Base-by-base conservation (phyloP, 305 asterid species). In the Fraxinus albicans region DNA sequence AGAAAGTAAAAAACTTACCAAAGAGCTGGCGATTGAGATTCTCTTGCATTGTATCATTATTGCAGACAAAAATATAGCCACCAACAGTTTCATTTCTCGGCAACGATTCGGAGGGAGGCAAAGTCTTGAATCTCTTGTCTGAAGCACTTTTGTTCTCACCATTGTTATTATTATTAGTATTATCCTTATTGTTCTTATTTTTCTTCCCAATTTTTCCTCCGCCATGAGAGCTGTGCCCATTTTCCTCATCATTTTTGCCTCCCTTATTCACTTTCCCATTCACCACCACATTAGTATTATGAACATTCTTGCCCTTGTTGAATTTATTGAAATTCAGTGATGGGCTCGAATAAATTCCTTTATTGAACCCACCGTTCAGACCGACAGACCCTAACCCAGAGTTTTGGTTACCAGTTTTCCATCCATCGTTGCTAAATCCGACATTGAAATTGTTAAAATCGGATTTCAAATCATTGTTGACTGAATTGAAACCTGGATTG, bases 31-130 rank as follows among this genome's bases (percentile, higher is more conserved):
- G 93, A 86, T 95, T 91, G 88, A 97, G 97, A 90, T 97, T 95
- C 83, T 97, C 99, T 9, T 93, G 91, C 98, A 97, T 97, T 27
- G 99, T 97, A 86, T 97, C 99, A 80, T 97, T 97, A 86, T 97
- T 97, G 90, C 99, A 97, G 9, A 97, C 99, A 79, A 97, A 97
- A 34, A 97, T 97, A 85, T 97, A 97, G 0, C 99, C 99, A n/a
- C 99, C 99, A n/a, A 97, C 88, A 0, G 95, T 95, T 86, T 97
- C 99, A 84, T 97, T 93, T 84, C 99, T 90, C 33, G 98, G 98
- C 89, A 97, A 60, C 9, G 98, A 85, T 80, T 97, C 99, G 0
- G 98, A 91, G 23, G 98, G 94, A 21, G 99, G 99, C 82, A 97
- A 84, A 31, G 98, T 95, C 91, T 97, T 97, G 84, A 97, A 97